Evolutionary conservation across 768 basidiomycete species (phyloP).

Genomic region (Boletales sp.): DNA sequence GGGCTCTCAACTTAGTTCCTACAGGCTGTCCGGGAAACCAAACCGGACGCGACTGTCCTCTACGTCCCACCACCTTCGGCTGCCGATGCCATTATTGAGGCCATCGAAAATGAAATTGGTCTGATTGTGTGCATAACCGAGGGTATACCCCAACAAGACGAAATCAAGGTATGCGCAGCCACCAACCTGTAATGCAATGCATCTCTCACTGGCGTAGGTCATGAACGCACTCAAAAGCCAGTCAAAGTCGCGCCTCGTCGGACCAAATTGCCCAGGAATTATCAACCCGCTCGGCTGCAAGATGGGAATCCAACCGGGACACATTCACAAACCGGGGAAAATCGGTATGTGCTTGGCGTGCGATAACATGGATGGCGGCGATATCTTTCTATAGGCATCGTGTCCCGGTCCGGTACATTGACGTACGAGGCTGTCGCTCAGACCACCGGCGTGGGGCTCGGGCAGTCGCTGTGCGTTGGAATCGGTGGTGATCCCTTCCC

Average conservation of each 20-base stretch:
- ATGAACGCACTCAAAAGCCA: constrained; percentile 93
- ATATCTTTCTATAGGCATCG: constrained; percentile 58
- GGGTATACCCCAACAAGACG: constrained; percentile 96
- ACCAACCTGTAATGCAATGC: neutral
- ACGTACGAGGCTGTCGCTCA: constrained; percentile 99
- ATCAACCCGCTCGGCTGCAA: constrained; percentile 98
- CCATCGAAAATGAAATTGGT: constrained; percentile 96
- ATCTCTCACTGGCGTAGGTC: constrained; percentile 47
- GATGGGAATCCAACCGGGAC: constrained; percentile 98
- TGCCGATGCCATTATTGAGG: constrained; percentile 97
- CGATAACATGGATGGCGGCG: neutral
- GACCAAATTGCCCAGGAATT: constrained; percentile 98
- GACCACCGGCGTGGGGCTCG: constrained; percentile 92
- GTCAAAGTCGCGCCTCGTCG: constrained; percentile 91
- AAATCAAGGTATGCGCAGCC: constrained; percentile 67
- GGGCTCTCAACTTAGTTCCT: constrained; percentile 2
- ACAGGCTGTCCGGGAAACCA: constrained; percentile 81
- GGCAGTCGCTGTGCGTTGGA: constrained; percentile 94
- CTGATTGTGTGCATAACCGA: constrained; percentile 99
- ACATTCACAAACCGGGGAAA: constrained; percentile 94
- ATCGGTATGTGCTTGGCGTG: constrained; percentile 60
- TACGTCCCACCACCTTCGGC: constrained; percentile 98
- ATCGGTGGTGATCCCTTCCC: constrained; percentile 98
- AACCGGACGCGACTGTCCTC: constrained; percentile 92
- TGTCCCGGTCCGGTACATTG: constrained; percentile 91